Evolutionary conservation across 1,284 basidiomycete genomes (phyloP), one percentile per base, ranked within the genome.

Genomic region (Mixia osmundae): DNA sequence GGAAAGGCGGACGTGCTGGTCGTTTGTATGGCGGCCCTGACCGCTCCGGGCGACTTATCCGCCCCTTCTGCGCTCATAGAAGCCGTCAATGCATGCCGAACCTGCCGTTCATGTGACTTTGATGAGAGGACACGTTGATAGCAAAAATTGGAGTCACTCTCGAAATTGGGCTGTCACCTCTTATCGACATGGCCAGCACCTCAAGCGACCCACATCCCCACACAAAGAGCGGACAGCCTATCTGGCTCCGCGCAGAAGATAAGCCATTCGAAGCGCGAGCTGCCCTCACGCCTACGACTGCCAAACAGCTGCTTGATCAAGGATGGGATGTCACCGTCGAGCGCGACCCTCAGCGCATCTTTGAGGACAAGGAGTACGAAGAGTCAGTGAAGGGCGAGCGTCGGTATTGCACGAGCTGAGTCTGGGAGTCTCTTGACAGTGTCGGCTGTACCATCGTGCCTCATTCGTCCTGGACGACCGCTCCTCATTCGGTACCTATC

Each of bases 291-390:
- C 89, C 89, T 3, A 75, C 78, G 16, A 91, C 83, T 1, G 73
- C 85, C 48, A 85, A 79, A 61, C 68, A 67, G 47, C 70, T 99
- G 44, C 73, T 97, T 57, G 76, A 83, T 51, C 72, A 72, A 31
- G 85, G 85, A 35, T 95, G 95, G 60, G 68, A 78, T 37, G 75
- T 99, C 54, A 71, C 65, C 42, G 87, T 97, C 42, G 89, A 97
- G 60, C 68, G 78, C 46, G 89, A 97, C 58, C 68, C 76, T 39
- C 82, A 95, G 61, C 66, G 91, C 45, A 94, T 94, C 56, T 99
- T 97, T 61, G 72, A 80, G 48, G 85, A 97, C 55, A 63, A 67
- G 36, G 89, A 99, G 61, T 97, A 77, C 54, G 78, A 83, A 58
- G 68, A 66, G 87, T 94, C 60, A 54, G 78, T 66, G 10, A 27